Conservation (phyloP, 169 alveolate species). For the Eimeria necatrix region DNA sequence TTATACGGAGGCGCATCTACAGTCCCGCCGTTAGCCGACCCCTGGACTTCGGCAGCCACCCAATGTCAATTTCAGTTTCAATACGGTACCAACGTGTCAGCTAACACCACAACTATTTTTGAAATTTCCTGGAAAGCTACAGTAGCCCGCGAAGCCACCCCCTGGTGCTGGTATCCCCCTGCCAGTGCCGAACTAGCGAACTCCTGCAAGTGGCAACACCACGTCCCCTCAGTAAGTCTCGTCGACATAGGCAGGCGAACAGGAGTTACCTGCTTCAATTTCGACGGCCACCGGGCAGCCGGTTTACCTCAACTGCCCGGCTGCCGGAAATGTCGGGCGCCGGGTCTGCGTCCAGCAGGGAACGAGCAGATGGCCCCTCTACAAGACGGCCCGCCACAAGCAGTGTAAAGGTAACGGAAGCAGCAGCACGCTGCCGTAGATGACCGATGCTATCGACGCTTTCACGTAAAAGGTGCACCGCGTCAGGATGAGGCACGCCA, state of each 20-base stretch:
- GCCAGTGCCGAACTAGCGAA: slow-evolving; percentile 25
- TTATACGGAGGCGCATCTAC: too few species aligned
- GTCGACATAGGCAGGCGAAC: neutral
- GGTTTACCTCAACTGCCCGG: slow-evolving; percentile 62
- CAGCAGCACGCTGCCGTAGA: slow-evolving; percentile 58
- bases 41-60: too few species aligned
- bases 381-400: slow-evolving; percentile 34
- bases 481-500: slow-evolving; percentile 72
- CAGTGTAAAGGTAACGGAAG: neutral
- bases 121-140: slow-evolving; percentile 50
- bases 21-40: too few species aligned
- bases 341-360: slow-evolving; percentile 67
- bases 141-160: neutral
- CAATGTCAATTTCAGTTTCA: too few species aligned
- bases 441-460: slow-evolving; percentile 70
- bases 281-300: slow-evolving; percentile 75
- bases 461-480: slow-evolving; percentile 66
- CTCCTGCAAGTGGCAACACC: slow-evolving; percentile 35
- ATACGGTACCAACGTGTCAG: too few species aligned
- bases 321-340: slow-evolving; percentile 74
- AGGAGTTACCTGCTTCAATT: slow-evolving; percentile 1
- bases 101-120: too few species aligned
- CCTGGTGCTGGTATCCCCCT: slow-evolving; percentile 40
- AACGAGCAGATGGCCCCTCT: slow-evolving; percentile 42
- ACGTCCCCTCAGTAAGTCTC: slow-evolving; percentile 27